Evolutionary conservation across 2,329 filamentous ascomycete species (phyloP).

Genomic region (Leptographium galeiforme): DNA sequence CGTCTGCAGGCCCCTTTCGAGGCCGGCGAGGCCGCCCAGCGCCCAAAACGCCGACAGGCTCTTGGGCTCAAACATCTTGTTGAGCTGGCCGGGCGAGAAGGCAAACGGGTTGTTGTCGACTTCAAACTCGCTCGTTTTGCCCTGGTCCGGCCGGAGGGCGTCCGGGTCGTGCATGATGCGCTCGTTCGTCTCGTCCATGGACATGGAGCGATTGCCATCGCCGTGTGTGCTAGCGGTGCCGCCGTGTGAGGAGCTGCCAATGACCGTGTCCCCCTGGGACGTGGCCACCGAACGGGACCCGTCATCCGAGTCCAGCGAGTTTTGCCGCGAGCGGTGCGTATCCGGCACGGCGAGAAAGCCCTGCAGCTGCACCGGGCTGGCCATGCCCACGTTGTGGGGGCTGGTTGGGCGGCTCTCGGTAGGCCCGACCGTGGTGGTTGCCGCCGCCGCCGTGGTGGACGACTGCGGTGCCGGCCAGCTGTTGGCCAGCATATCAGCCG

Average conservation of each 20-base stretch:
- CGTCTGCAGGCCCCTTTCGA: conserved; percentile 67
- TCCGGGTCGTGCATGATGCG: conserved; percentile 51
- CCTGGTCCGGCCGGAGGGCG: conserved; percentile 62
- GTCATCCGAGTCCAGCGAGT: conserved; percentile 57
- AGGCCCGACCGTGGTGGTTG: conserved; percentile 22
- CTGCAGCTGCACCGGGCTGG: conserved; percentile 37
- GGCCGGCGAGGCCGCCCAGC: conserved; percentile 61
- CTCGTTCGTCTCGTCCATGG: conserved; percentile 25
- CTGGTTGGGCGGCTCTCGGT: conserved; percentile 52
- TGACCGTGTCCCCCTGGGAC: conserved; percentile 50
- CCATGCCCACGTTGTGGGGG: conserved; percentile 61
- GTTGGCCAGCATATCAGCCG: conserved; percentile 19
- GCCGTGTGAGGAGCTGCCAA: conserved; percentile 32
- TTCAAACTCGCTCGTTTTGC: conserved; percentile 62
- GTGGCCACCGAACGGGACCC: conserved; percentile 41
- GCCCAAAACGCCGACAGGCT: conserved; percentile 69
- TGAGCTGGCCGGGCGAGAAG: conserved; percentile 69
- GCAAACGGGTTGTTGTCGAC: conserved; percentile 75
- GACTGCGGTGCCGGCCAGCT: conserved; percentile 10
- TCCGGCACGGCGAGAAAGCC: conserved; percentile 54
- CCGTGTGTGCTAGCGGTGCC: conserved; percentile 8
- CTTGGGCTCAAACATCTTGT: conserved; percentile 83
- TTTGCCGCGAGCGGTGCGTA: conserved; percentile 47
- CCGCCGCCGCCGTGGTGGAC: background rate
- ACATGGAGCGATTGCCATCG: conserved; percentile 23